Evolutionary conservation across 805 yeast genomes (phyloP).

Genomic region (Ogataea trehalophila): DNA sequence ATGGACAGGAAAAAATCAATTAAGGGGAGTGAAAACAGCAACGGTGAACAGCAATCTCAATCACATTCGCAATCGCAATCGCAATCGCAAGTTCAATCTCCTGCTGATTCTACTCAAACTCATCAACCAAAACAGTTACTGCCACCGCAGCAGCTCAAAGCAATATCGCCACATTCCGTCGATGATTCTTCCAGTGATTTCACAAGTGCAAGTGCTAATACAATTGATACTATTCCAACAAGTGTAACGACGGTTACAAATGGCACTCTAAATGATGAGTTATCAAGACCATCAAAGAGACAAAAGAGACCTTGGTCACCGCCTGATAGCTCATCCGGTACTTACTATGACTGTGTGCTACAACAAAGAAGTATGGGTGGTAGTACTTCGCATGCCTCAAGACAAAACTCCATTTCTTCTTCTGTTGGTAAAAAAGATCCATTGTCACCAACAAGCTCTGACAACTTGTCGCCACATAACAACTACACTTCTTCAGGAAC

Average conservation of each 20-base stretch:
- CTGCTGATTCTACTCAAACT: slow-evolving; percentile 3
- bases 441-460: slow-evolving; percentile 29
- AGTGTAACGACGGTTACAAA: neutral
- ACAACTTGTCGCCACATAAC: slow-evolving; percentile 29
- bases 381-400: slow-evolving; percentile 6
- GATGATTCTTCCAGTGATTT: slow-evolving; percentile 32
- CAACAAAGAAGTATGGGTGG: slow-evolving; percentile 18
- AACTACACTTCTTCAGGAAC: slow-evolving; percentile 27
- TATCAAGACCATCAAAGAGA: slow-evolving; percentile 21
- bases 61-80: slow-evolving; percentile 10
- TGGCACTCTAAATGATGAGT: slow-evolving; percentile 6
- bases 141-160: slow-evolving; percentile 3
- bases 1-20: slow-evolving; percentile 86
- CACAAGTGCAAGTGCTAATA: slow-evolving; percentile 17
- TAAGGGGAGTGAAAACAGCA: slow-evolving; percentile 32
- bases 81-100: neutral
- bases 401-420: slow-evolving; percentile 18
- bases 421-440: slow-evolving; percentile 23
- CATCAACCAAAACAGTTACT: slow-evolving; percentile 5
- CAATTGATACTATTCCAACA: slow-evolving; percentile 4
- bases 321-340: slow-evolving; percentile 17
- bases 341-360: slow-evolving; percentile 22
- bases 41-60: slow-evolving; percentile 32
- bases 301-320: slow-evolving; percentile 32
- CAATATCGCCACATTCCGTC: slow-evolving; percentile 26